phyloP scores from a whole-genome alignment of 768 basidiomycete genomes.

The Gymnopilus dilepis region DNA sequence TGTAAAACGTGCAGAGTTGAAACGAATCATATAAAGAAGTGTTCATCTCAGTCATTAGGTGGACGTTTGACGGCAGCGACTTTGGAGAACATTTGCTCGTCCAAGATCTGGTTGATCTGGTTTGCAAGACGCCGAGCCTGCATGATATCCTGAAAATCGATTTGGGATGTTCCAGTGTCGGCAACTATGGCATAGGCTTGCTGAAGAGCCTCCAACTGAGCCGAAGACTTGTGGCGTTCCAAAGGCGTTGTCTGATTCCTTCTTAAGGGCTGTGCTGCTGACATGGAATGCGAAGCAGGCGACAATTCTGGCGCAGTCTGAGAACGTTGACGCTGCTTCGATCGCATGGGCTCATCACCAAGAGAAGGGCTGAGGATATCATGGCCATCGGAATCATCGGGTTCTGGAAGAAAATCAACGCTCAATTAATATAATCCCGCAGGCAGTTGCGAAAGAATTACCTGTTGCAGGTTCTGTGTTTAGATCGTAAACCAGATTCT shows the following conservation, averaged over 20 bases:
- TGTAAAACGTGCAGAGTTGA: neutral
- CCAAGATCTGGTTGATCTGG: conserved; percentile 50
- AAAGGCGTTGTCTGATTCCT: conserved; percentile 38
- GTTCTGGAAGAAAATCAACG: neutral
- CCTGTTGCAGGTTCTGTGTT: conserved; percentile 3
- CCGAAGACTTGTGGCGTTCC: conserved; percentile 29
- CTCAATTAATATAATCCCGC: neutral
- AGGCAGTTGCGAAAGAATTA: neutral
- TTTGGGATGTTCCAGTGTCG: conserved; percentile 48
- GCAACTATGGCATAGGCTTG: conserved; percentile 48
- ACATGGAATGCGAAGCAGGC: conserved; percentile 3
- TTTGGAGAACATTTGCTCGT: conserved; percentile 49
- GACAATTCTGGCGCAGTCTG: conserved; percentile 27
- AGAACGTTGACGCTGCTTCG: conserved; percentile 25
- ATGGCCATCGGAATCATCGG: conserved; percentile 13
- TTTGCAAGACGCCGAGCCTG: conserved; percentile 51
- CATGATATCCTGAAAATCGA: conserved; percentile 52
- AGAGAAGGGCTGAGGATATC: conserved; percentile 25
- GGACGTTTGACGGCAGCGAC: conserved; percentile 17
- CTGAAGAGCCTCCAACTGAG: conserved; percentile 48
- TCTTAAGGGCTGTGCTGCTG: conserved; percentile 32
- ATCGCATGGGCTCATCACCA: conserved; percentile 16
- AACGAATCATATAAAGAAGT: neutral
- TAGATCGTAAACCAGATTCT: neutral
- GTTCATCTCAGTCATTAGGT: neutral